phyloP scores from a whole-genome alignment of 2,329 filamentous ascomycete genomes.

The Colletotrichum spaethianum region DNA sequence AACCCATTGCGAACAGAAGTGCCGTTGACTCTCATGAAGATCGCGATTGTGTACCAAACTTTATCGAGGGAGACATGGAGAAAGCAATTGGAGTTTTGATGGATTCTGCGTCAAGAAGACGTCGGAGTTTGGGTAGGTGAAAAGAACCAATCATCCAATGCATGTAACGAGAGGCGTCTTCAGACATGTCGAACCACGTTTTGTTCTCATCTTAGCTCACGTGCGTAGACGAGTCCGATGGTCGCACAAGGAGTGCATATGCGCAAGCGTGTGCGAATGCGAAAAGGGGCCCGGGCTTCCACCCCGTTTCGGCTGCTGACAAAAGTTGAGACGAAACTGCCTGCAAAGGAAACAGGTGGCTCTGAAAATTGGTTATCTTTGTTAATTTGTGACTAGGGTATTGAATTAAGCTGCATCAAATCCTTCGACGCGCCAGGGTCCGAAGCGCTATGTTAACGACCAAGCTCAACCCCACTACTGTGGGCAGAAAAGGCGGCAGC shows the following conservation, averaged over 20 bases:
- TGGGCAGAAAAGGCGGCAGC: not conserved
- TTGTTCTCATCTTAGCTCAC: not conserved
- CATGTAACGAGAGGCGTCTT: not conserved
- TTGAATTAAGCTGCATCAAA: not conserved
- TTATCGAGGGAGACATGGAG: not conserved
- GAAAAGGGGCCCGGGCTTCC: conserved; percentile 9
- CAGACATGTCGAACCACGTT: not conserved
- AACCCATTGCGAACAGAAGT: not conserved
- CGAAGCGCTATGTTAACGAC: not conserved
- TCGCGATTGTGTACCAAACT: not conserved
- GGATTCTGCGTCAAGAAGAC: not conserved
- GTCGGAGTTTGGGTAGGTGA: not conserved
- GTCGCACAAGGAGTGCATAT: not conserved
- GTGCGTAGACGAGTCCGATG: conserved; percentile 12
- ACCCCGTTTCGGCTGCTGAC: not conserved
- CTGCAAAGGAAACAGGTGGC: not conserved
- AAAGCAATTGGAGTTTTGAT: not conserved
- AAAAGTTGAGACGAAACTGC: not conserved
- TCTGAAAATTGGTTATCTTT: no score
- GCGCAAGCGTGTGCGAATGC: conserved; percentile 12
- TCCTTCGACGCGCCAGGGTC: not conserved
- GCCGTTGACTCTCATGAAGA: not conserved
- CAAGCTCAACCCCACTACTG: not conserved
- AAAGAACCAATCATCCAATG: not conserved
- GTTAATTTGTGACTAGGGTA: not conserved